Evolutionary conservation across 352 stramenopile species (phyloP).

Genomic region (Phytopythium montanum): DNA sequence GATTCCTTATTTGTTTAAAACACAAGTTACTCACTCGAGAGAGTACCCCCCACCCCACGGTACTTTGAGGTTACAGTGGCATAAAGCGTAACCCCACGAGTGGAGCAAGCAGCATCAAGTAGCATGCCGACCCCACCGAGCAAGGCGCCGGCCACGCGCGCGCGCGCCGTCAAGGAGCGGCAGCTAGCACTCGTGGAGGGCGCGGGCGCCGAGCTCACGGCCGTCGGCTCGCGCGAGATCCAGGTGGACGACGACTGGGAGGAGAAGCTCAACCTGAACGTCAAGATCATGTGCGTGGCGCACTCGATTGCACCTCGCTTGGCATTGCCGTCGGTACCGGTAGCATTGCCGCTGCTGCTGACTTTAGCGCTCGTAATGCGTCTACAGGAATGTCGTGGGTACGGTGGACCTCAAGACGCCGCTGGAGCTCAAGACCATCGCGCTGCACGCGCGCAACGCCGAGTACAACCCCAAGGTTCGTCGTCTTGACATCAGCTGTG

Average conservation of each 20-base stretch:
- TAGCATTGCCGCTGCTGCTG: not conserved
- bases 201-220: conserved; percentile 33
- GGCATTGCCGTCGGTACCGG: not conserved
- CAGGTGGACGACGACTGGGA: conserved; percentile 80
- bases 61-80: no score
- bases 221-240: conserved; percentile 44
- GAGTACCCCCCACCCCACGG: no score
- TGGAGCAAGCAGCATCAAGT: no score
- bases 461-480: conserved; percentile 99
- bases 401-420: conserved; percentile 94
- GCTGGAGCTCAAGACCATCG: conserved; percentile 97
- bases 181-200: conserved; percentile 64
- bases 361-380: not conserved
- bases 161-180: conserved; percentile 64
- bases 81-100: not conserved
- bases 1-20: no score
- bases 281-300: conserved; percentile 73
- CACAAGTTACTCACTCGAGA: no score
- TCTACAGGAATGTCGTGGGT: conserved; percentile 89
- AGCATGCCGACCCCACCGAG: conserved; percentile 9
- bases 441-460: conserved; percentile 96
- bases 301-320: not conserved
- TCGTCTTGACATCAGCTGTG: not conserved
- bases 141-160: conserved; percentile 23
- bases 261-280: conserved; percentile 69